Evolutionary conservation across 2,329 filamentous ascomycete species (phyloP), one percentile per base, ranked within the genome.

Genomic region (Fusarium ambrosium): DNA sequence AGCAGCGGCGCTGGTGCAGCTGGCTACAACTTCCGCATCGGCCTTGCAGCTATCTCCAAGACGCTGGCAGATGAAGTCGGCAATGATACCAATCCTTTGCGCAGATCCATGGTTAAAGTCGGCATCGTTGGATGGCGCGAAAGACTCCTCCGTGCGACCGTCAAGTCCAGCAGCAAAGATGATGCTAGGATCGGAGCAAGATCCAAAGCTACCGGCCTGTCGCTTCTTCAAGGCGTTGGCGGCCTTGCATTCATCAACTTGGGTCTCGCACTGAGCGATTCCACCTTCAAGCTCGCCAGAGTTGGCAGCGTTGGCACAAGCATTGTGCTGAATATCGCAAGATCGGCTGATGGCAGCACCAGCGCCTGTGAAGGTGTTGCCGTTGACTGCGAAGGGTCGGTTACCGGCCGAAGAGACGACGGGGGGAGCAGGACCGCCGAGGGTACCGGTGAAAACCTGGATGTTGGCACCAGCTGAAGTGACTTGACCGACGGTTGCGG

Each of bases 381-480:
- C 87, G 66, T 87, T 90, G 72, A 90, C 90, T 59, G 79, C 82
- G 79, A 88, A 89, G 62, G 86, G 86, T 18, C 84, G 84, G 53
- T 81, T 76, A 11, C 80, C 74, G 34, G 81, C 79, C 6, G 80
- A 79, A 4, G 82, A 81, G 74, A 82, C 72, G 29, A 88, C 85
- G 5, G 87, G 78, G 2, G 86, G 85, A 3, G 85, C 74, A 1
- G 84, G 68, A 32, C 84, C 86, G 48, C 86, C 85, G 24, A 84
- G 82, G 61, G 81, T 70, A 48, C 85, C 87, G 22, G 84, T 85
- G 80, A 88, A 88, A 22, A 81, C 76, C 75, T 88, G 86, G 22
- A 88, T 82, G 78, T 88, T 82, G 73, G 67, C 75, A 18, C 79
- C 79, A 56, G 74, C 68, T 32, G 48, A 32, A 29, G 48, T 32